A percentile compares a stretch with the other conserved stretches of the same genome.
phyloP scores from a whole-genome alignment of 2,329 filamentous ascomycete species.

The Apiospora aurea region DNA sequence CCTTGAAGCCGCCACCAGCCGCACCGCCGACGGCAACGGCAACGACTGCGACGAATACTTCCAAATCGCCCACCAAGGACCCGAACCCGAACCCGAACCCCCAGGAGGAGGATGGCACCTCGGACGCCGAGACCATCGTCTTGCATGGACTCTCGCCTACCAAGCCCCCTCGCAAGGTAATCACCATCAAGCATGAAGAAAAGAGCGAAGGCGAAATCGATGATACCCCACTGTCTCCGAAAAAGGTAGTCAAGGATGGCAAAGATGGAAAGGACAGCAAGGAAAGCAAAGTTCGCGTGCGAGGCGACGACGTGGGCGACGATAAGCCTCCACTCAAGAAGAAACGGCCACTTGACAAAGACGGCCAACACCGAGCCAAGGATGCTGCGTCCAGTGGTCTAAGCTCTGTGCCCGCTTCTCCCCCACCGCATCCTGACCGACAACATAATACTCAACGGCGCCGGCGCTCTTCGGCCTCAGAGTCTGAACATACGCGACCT shows the following conservation, averaged over 20 bases:
- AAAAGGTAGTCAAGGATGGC: constrained; percentile 46
- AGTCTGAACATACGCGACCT: constrained; percentile 59
- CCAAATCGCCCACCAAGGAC: constrained; percentile 35
- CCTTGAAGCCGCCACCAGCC: constrained; percentile 14
- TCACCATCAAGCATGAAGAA: constrained; percentile 71
- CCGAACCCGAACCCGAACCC: constrained; percentile 38
- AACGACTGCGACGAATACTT: constrained; percentile 20
- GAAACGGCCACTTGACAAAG: constrained; percentile 57
- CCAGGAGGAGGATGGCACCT: constrained; percentile 59
- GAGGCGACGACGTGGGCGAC: constrained; percentile 43
- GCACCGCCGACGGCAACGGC: not conserved
- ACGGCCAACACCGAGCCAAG: constrained; percentile 62
- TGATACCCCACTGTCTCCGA: constrained; percentile 40
- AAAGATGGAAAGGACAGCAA: constrained; percentile 34
- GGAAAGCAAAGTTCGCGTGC: constrained; percentile 27
- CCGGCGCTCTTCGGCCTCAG: constrained; percentile 58
- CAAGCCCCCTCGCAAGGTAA: constrained; percentile 66
- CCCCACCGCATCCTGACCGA: constrained; percentile 29
- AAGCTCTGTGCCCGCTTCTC: constrained; percentile 23
- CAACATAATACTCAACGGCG: constrained; percentile 44
- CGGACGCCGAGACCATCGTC: constrained; percentile 76
- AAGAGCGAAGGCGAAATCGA: constrained; percentile 63
- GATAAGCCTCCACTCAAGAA: constrained; percentile 52
- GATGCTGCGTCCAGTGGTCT: constrained; percentile 53
- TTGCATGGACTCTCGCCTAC: constrained; percentile 69